These are phyloP conservation scores for Apiotrichum gracile DNA, from an alignment of 1,284 basidiomycete species.

Conservation along the genomic window DNA sequence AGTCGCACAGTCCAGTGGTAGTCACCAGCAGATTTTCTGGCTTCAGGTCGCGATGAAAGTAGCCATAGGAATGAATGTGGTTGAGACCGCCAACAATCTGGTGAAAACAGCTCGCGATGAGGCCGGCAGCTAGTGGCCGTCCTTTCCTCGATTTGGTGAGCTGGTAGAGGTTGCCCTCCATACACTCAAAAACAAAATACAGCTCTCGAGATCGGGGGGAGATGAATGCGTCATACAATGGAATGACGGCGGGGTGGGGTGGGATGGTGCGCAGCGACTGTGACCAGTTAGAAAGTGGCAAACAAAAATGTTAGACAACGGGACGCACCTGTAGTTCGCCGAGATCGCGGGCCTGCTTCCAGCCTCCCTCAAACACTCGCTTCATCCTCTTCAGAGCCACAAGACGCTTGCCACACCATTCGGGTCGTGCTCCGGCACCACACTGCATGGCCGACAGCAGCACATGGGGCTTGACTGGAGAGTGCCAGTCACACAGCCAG, in stretches of 20 bases:
- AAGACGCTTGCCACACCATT: slow-evolving; percentile 88
- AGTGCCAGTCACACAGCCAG: slow-evolving; percentile 99
- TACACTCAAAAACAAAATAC: slow-evolving; percentile 99
- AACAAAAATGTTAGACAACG: not conserved
- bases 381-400: slow-evolving; percentile 99
- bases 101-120: slow-evolving; percentile 89
- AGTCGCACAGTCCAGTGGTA: slow-evolving; percentile 94
- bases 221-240: slow-evolving; percentile 97
- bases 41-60: slow-evolving; percentile 99
- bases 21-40: slow-evolving; percentile 99
- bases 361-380: slow-evolving; percentile 91
- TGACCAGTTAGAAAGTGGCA: not conserved
- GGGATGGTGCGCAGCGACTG: slow-evolving; percentile 91
- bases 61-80: slow-evolving; percentile 87
- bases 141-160: slow-evolving; percentile 96
- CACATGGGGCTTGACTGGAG: slow-evolving; percentile 79
- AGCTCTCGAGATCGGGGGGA: slow-evolving; percentile 88
- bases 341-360: slow-evolving; percentile 91
- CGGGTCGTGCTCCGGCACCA: slow-evolving; percentile 67
- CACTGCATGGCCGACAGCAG: slow-evolving; percentile 87
- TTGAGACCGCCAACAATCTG: slow-evolving; percentile 86
- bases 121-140: slow-evolving; percentile 85
- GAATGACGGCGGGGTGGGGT: slow-evolving; percentile 94
- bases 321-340: slow-evolving; percentile 85
- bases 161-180: slow-evolving; percentile 99